phyloP scores from a whole-genome alignment of 176 grass and related monocot species.

The Oryza officinalis region DNA sequence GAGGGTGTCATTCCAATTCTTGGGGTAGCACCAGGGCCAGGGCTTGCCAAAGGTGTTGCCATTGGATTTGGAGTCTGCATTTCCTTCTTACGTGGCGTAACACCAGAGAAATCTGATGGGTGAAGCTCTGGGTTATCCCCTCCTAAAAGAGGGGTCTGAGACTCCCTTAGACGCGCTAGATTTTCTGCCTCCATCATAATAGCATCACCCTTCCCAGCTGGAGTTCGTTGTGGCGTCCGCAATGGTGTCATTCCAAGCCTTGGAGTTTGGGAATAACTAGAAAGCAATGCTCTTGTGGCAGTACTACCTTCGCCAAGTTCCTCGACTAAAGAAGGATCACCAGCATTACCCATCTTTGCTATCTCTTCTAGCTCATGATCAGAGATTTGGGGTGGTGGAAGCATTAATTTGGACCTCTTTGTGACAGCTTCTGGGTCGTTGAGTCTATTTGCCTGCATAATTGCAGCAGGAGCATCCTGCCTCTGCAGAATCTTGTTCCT shows the following conservation, averaged over 20 bases:
- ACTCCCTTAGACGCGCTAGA: conserved; percentile 85
- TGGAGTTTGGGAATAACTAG: conserved; percentile 83
- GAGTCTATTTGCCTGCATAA: conserved; percentile 94
- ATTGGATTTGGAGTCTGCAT: conserved; percentile 90
- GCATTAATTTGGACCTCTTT: conserved; percentile 90
- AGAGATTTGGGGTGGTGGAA: conserved; percentile 93
- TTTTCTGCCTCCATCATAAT: conserved; percentile 99
- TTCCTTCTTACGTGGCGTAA: conserved; percentile 83
- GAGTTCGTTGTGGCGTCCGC: conserved; percentile 81
- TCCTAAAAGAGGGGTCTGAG: conserved; percentile 90
- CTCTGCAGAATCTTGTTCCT: conserved; percentile 90
- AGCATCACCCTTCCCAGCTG: conserved; percentile 82
- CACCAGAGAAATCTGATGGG: conserved; percentile 89
- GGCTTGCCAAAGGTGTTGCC: conserved; percentile 73
- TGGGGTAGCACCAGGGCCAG: conserved; percentile 71
- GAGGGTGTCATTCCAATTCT: conserved; percentile 81
- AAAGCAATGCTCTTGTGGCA: conserved; percentile 81
- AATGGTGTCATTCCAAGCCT: conserved; percentile 76
- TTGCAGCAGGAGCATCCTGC: conserved; percentile 88
- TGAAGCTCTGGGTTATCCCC: conserved; percentile 90
- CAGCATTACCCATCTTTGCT: conserved; percentile 83
- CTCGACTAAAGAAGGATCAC: conserved; percentile 65
- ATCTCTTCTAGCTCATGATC: conserved; percentile 96
- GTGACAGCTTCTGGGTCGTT: conserved; percentile 95
- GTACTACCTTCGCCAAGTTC: conserved; percentile 76